Base-by-base conservation (phyloP, 495 filamentous ascomycete genomes). In the Aspergillus leporis region DNA sequence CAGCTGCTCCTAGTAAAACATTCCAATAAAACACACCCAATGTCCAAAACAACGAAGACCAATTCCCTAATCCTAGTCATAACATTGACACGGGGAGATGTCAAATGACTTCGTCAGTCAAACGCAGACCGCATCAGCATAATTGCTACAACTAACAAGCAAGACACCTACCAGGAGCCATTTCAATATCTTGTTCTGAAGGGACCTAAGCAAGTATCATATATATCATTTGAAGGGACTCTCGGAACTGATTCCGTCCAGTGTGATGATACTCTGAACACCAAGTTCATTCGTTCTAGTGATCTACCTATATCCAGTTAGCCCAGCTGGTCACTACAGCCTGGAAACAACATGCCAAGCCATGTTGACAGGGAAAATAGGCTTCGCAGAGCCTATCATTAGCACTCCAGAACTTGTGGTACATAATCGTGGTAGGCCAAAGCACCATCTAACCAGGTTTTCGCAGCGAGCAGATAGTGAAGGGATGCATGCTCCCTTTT, bases 361-460 rank as follows among this genome's bases (percentile, higher is more conserved):
- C 5, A 6, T 47, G 43, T 47, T 47, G 43, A 23, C 18, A 47
- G 43, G 21, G 19, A 47, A 47, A 47, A 47, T 23, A 8, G 43
- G 43, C 43, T 10, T 14, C 10, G 19, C 43, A 23, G 21, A 47
- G 21, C 43, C 43, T 47, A 47, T 47, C 43, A 23, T 23, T 23
- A 5, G 5, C 2, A 21, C 19, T 23, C 21, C 19, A 23, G 9
- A 5, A 8, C 7, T 47, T 23, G 21, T 23, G 19, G 43, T 23
- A 47, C 43, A 23, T 7, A 5, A 3, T 47, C 18, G 7, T n/a
- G 43, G 43, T 14, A 47, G 43, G 43, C 13, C 43, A 47, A 47
- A 47, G 43, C 43, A 47, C 43, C 43, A 47, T 23, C 23, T 47
- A 19, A 47, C 43, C 43, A 47, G 43, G 43, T 23, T 23, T 12